Evolutionary conservation across 1,284 basidiomycete genomes (phyloP), one percentile per base, ranked within the genome.

Genomic region (Omphalotus olearius): DNA sequence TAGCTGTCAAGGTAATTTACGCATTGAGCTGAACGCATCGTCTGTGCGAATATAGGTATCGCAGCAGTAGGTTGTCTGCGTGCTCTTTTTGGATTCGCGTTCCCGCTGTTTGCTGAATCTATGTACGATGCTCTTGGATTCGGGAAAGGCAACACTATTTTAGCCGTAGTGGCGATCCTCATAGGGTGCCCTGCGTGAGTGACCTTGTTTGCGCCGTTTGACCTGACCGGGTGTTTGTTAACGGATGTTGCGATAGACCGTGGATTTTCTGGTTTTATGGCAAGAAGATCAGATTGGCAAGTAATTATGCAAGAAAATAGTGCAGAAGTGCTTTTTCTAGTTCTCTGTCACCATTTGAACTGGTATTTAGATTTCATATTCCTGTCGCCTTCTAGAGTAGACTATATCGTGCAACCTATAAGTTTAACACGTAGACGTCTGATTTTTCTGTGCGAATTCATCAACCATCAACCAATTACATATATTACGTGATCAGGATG

Each of bases 131-230:
- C 69, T 11, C 70, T 87, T 0, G 85, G 83, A 5, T 84, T 79
- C 49, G 85, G 85, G 0, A 82, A 79, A 54, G 85, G 82, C 2
- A 68, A 81, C 53, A 82, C 83, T 0, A 73, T 88, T 14, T 69
- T 88, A 7, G 83, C 80, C 0, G 74, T 60, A 16, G 57, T 76
- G 4, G 74, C 81, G 0, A 76, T 87, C 45, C 74, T 65, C 1
- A 61, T 85, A 2, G 83, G 85, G 14, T 82, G 82, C 60, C 85
- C 82, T 36, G 78, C 82, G 80, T 85, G 65, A 56, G 81, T 72
- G 23, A 3, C 23, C 23, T 44, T 36, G 25, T 14, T 37, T 39
- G 18, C 16, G 26, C 20, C 47, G 20, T 10, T 36, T n/a, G 38
- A 23, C n/a, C n/a, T n/a, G n/a, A n/a, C n/a, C 17, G 14, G 6